Evolutionary conservation across 306 rosid genomes (phyloP).

Genomic region (Fragaria nilgerrensis): DNA sequence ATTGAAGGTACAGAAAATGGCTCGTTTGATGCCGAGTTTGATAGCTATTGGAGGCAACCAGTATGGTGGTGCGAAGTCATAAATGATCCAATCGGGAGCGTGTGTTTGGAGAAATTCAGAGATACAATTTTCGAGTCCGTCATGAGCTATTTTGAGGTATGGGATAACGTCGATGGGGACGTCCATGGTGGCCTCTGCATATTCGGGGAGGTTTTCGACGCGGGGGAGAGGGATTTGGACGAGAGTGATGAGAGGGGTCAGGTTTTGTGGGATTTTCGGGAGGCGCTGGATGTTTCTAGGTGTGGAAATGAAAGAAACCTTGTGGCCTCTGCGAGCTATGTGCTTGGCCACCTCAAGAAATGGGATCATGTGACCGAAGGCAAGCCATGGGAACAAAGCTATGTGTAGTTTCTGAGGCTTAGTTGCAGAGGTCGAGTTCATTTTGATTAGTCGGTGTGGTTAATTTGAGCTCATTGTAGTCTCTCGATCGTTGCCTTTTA

Average conservation of each 20-base stretch:
- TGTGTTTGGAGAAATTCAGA: neutral
- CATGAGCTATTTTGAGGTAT: constrained; percentile 33
- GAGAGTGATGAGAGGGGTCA: neutral
- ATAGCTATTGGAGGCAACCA: neutral
- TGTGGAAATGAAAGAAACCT: constrained; percentile 38
- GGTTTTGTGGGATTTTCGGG: neutral
- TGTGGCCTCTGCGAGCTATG: constrained; percentile 39
- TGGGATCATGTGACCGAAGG: constrained; percentile 25
- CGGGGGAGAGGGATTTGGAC: neutral
- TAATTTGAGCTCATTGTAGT: too few species aligned
- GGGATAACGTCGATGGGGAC: neutral
- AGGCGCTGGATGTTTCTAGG: constrained; percentile 32
- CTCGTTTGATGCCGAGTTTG: neutral
- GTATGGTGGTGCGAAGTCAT: neutral
- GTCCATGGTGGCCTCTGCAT: neutral
- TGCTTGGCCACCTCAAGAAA: constrained; percentile 37
- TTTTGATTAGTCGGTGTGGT: neutral
- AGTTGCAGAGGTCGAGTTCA: neutral
- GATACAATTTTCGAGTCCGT: constrained; percentile 28
- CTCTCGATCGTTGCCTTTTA: neutral
- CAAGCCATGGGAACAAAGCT: constrained; percentile 35
- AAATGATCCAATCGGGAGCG: neutral
- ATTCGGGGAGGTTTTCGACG: neutral
- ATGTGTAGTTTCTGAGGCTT: constrained; percentile 26
- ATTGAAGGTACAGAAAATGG: neutral